phyloP scores from a whole-genome alignment of 129 eudicot genomes.

The Dittrichia graveolens region DNA sequence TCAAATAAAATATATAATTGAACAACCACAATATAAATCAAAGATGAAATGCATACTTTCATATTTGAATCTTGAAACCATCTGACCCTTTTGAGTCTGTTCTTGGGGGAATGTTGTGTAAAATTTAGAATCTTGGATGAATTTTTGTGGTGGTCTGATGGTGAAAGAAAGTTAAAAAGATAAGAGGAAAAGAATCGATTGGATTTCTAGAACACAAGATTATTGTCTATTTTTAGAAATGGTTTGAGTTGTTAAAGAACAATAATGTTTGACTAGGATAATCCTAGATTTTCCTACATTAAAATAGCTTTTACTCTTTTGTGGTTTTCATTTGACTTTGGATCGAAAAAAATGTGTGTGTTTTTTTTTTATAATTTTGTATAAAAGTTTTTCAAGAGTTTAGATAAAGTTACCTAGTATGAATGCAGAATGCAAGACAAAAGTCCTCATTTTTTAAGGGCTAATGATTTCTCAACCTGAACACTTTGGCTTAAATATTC shows the following conservation, averaged over 20 bases:
- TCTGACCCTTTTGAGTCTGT: constrained; percentile 3
- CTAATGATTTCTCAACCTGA: background rate
- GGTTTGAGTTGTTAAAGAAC: background rate
- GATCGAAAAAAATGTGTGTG: no score
- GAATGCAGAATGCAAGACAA: no score
- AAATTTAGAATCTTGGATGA: background rate
- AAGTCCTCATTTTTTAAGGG: background rate
- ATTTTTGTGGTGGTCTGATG: constrained; percentile 22
- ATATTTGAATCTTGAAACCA: constrained; percentile 29
- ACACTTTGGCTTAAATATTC: background rate
- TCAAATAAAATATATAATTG: background rate
- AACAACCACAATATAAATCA: background rate
- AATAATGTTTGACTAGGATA: background rate
- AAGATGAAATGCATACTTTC: background rate
- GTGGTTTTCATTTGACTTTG: no score
- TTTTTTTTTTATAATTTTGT: no score
- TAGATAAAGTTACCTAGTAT: no score
- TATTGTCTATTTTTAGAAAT: constrained; percentile 30
- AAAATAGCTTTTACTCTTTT: no score
- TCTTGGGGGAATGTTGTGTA: constrained; percentile 16
- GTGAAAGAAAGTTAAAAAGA: background rate
- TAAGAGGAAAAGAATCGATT: constrained; percentile 20
- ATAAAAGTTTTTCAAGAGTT: no score
- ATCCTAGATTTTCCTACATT: background rate
- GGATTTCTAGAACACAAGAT: constrained; percentile 24